These are phyloP conservation scores for Termitomyces titanicus DNA, from an alignment of 768 basidiomycete species.

Conservation along the genomic window DNA sequence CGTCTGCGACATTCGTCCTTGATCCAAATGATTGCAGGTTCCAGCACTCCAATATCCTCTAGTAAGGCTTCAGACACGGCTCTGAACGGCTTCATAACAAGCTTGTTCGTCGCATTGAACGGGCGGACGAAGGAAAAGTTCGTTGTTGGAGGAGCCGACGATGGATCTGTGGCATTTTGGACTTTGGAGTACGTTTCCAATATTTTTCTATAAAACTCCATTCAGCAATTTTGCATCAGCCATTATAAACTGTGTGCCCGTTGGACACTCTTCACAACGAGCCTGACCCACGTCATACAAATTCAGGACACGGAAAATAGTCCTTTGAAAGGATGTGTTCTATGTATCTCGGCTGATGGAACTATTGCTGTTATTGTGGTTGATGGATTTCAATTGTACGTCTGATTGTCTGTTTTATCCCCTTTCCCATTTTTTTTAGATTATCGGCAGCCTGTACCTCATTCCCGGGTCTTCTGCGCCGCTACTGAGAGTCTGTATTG, in stretches of 20 bases:
- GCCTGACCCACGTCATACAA: constrained; percentile 56
- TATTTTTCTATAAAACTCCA: background rate
- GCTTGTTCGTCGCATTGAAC: constrained; percentile 55
- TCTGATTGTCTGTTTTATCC: constrained; percentile 2
- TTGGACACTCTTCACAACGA: constrained; percentile 72
- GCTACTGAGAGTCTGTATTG: constrained; percentile 58
- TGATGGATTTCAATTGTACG: constrained; percentile 78
- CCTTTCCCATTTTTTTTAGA: background rate
- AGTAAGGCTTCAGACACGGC: constrained; percentile 40
- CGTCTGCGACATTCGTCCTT: constrained; percentile 43
- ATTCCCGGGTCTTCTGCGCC: constrained; percentile 80
- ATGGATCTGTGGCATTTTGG: constrained; percentile 80
- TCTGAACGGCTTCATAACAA: constrained; percentile 44
- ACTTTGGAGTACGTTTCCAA: constrained; percentile 45
- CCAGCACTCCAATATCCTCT: constrained; percentile 20
- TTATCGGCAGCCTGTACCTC: constrained; percentile 56
- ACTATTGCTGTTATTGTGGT: constrained; percentile 78
- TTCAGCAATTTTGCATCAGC: constrained; percentile 30
- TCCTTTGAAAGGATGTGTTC: constrained; percentile 58
- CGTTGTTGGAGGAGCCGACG: constrained; percentile 72
- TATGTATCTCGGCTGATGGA: constrained; percentile 76
- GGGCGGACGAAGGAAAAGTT: constrained; percentile 55
- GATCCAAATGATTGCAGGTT: constrained; percentile 29
- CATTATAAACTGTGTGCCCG: constrained; percentile 61
- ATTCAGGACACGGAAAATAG: constrained; percentile 50